Base-by-base conservation (phyloP, 495 filamentous ascomycete species). In the Diplogelasinospora grovesii region DNA sequence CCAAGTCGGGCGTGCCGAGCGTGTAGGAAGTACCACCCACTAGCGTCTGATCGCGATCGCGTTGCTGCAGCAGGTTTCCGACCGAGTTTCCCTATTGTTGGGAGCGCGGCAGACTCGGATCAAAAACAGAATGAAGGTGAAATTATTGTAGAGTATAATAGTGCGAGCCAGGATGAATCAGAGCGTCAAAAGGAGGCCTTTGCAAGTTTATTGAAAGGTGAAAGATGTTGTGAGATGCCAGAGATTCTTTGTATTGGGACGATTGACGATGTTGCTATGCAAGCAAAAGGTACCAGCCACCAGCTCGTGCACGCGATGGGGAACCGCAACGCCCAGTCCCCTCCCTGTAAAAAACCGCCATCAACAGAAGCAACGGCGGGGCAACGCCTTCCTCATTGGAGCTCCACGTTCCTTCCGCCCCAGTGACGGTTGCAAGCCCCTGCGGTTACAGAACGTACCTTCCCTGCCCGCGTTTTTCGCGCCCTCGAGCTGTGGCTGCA, bases 361-460 rank as follows among this genome's bases (percentile, higher is more conserved):
- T 65, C 64, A 71, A 71, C 68, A 71, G 45, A 44, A 48, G 61
- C 65, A 69, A 72, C 69, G 39, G 55, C 63, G 49, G 57, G 52
- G 69, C 69, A 72, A 72, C 67, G 54, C 37, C 8, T 0, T 14
- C 40, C 43, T 57, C 41, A 71, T 73, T 72, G 70, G 69, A 26
- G 29, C 22, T 38, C 15, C 20, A 24, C 9, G 18, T 23, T 27
- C 16, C 16, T n/a, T 34, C 39, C 21, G n/a, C 34, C 45, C 29
- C 23, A 33, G 40, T 32, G 32, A 44, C 33, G 33, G 36, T 40
- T 25, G 19, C 23, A 25, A 9, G 33, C 39, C 47, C 54, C 38
- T 43, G 54, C 2, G n/a, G 10, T 8, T 13, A 40, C 8, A 23
- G 26, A 13, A 11, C 26, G 18, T 21, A 22, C 28, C 7, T 15